Evolutionary conservation across 768 basidiomycete species (phyloP).

Genomic region (Tephrocybe sp.): DNA sequence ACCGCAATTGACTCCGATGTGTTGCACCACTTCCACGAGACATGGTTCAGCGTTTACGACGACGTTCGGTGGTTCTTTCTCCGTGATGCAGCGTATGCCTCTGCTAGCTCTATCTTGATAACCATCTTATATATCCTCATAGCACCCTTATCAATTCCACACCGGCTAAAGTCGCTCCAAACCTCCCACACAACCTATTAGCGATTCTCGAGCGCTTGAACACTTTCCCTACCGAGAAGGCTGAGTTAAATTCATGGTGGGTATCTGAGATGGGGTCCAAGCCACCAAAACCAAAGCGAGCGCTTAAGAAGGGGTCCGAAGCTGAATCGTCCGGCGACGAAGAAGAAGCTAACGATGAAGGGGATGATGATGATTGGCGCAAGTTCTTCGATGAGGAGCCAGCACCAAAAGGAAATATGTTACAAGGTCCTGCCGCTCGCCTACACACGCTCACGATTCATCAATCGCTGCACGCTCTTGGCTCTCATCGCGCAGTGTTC

Average conservation of each 20-base stretch:
- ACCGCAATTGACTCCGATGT: slow-evolving; percentile 57
- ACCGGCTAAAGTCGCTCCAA: slow-evolving; percentile 30
- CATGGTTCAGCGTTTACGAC: slow-evolving; percentile 76
- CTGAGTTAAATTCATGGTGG: slow-evolving; percentile 81
- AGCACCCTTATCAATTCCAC: slow-evolving; percentile 33
- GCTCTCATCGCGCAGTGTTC: slow-evolving; percentile 80
- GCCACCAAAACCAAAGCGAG: slow-evolving; percentile 49
- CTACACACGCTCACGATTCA: slow-evolving; percentile 69
- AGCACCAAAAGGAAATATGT: slow-evolving; percentile 28
- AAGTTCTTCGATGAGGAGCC: slow-evolving; percentile 79
- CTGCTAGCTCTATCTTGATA: not conserved
- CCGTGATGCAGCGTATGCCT: slow-evolving; percentile 67
- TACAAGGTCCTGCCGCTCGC: slow-evolving; percentile 42
- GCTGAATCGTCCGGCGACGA: slow-evolving; percentile 36
- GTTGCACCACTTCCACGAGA: slow-evolving; percentile 60
- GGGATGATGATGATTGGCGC: slow-evolving; percentile 70
- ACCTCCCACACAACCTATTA: slow-evolving; percentile 49
- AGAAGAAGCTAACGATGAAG: slow-evolving; percentile 27
- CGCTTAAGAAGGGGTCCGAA: slow-evolving; percentile 34
- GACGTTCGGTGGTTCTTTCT: slow-evolving; percentile 92
- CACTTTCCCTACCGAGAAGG: slow-evolving; percentile 70
- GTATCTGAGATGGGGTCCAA: slow-evolving; percentile 62
- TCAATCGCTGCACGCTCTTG: slow-evolving; percentile 73
- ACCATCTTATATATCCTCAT: slow-evolving; percentile 5
- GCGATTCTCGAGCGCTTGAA: slow-evolving; percentile 64